A percentile compares a stretch with the other conserved stretches of the same genome.
phyloP scores from a whole-genome alignment of 176 grass and related monocot genomes.

The Themeda triandra region DNA sequence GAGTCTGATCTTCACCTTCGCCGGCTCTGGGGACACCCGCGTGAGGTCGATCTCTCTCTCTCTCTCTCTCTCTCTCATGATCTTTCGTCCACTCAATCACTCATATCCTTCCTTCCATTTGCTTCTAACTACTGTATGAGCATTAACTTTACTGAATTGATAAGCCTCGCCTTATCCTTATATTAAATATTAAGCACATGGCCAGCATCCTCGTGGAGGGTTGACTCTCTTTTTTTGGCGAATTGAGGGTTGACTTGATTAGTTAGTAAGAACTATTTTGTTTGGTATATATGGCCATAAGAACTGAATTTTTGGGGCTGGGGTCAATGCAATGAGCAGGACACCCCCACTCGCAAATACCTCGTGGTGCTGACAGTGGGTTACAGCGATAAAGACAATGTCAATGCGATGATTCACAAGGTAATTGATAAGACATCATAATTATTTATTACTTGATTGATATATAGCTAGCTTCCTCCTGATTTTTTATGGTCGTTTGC shows the following conservation, averaged over 20 bases:
- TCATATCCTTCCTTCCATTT: no score
- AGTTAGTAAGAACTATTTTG: no score
- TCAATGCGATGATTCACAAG: constrained; percentile 36
- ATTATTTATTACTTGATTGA: background rate
- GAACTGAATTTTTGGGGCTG: no score
- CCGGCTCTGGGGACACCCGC: constrained; percentile 54
- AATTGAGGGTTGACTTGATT: no score
- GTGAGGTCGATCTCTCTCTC: background rate
- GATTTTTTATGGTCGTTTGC: background rate
- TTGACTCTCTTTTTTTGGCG: no score
- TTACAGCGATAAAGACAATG: constrained; percentile 5
- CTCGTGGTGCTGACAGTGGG: constrained; percentile 17
- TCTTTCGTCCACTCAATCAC: no score
- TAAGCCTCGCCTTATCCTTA: background rate
- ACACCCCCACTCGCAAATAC: constrained; percentile 1
- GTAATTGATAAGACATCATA: background rate
- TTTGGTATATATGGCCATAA: no score
- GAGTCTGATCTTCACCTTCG: constrained; percentile 57
- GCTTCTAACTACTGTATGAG: no score
- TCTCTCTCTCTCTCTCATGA: background rate
- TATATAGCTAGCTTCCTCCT: no score
- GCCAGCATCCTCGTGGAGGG: no score
- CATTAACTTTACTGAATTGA: no score
- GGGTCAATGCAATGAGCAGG: background rate
- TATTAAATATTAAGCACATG: background rate